These are phyloP conservation scores for Heracleum sosnowskyi DNA, from an alignment of 129 eudicot species.

Conservation along the genomic window DNA sequence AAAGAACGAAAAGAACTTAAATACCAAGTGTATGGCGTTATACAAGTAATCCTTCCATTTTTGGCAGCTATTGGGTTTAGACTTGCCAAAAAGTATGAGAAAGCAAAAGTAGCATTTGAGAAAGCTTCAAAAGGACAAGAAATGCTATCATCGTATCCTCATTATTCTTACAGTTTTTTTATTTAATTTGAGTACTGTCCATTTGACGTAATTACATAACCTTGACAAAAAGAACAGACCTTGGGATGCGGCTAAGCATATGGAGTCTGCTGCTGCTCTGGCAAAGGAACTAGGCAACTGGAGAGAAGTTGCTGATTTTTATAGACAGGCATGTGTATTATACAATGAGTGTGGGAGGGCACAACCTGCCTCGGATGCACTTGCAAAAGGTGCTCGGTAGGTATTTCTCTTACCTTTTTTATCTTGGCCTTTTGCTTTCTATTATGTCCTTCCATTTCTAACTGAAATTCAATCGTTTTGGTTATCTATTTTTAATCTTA, in stretches of 20 bases:
- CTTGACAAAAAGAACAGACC: constrained; percentile 59
- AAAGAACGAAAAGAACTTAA: neutral
- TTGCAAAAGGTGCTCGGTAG: constrained; percentile 97
- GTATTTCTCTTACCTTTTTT: constrained; percentile 23
- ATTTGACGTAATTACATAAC: constrained; percentile 5
- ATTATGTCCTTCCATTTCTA: neutral
- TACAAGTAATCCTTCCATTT: constrained; percentile 15
- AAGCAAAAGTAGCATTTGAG: constrained; percentile 86
- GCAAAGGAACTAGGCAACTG: constrained; percentile 75
- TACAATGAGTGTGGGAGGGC: constrained; percentile 84
- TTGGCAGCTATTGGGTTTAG: constrained; percentile 59
- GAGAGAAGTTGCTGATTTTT: constrained; percentile 88
- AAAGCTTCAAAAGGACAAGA: constrained; percentile 98
- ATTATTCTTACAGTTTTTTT: constrained; percentile 4
- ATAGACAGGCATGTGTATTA: constrained; percentile 71
- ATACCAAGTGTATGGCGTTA: neutral
- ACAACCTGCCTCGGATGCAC: constrained; percentile 96
- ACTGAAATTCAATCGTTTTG: neutral
- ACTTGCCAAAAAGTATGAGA: constrained; percentile 65
- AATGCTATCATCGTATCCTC: constrained; percentile 90
- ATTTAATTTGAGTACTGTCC: neutral
- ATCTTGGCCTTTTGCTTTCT: neutral
- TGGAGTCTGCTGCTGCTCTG: constrained; percentile 90
- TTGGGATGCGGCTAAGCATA: constrained; percentile 99
- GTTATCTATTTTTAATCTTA: neutral